A percentile compares a stretch with the other conserved stretches of the same genome.
Evolutionary conservation across 345 rosid genomes (phyloP).

Genomic region (Turritis glabra): DNA sequence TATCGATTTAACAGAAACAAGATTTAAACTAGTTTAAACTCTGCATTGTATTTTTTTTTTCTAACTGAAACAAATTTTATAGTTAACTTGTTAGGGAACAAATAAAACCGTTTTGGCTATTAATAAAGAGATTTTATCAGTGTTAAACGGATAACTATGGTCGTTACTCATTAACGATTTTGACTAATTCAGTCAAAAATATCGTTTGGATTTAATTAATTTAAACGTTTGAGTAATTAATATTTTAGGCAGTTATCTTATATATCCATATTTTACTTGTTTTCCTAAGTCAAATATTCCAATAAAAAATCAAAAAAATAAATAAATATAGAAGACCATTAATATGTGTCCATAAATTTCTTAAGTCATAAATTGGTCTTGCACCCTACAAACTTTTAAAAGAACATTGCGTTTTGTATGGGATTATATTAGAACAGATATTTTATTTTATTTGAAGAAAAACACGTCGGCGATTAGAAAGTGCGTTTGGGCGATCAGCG

Average conservation of each 20-base stretch:
- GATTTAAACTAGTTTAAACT: not conserved
- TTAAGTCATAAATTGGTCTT: not conserved
- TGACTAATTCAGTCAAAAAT: constrained; percentile 36
- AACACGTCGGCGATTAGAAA: constrained; percentile 21
- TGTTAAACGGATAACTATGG: constrained; percentile 24
- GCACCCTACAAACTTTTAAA: not conserved
- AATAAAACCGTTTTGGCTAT: constrained; percentile 34
- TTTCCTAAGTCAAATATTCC: not conserved
- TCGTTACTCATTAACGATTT: constrained; percentile 34
- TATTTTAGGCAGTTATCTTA: not conserved
- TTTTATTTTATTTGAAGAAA: not conserved
- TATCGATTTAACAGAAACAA: constrained; percentile 5
- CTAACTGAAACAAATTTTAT: not conserved
- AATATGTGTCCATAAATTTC: no score
- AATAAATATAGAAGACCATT: not conserved
- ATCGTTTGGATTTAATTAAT: not conserved
- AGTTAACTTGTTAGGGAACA: not conserved
- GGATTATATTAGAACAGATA: no score
- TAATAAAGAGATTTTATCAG: constrained; percentile 1
- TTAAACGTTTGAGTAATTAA: constrained; percentile 12
- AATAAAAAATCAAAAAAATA: not conserved
- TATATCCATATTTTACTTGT: not conserved
- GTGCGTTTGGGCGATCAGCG: constrained; percentile 26
- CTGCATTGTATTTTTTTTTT: not conserved
- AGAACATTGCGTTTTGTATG: not conserved